A percentile compares a stretch with the other conserved stretches of the same genome.
phyloP scores from a whole-genome alignment of 169 alveolate species.

The Babesia divergens region DNA sequence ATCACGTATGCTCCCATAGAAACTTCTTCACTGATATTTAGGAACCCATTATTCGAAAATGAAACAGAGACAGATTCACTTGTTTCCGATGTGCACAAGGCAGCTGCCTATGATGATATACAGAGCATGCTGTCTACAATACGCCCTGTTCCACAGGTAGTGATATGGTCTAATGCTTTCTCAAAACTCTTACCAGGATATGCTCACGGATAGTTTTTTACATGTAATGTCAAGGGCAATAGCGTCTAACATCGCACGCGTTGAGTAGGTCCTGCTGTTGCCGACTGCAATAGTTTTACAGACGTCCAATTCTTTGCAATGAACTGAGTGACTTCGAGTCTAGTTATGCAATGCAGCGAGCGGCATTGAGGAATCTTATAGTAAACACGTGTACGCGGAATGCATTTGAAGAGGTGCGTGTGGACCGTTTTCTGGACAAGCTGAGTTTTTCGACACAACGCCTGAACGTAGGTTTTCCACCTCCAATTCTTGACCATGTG shows the following conservation, averaged over 20 bases:
- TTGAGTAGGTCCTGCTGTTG: constrained; percentile 26
- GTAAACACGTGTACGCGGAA: constrained; percentile 60
- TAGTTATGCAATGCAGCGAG: constrained; percentile 57
- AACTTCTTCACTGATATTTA: background rate
- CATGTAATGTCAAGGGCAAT: constrained; percentile 58
- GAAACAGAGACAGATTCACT: constrained; percentile 45
- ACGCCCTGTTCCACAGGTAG: constrained; percentile 48
- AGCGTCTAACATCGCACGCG: constrained; percentile 27
- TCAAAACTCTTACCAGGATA: no score
- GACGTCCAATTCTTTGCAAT: constrained; percentile 53
- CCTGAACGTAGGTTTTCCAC: constrained; percentile 29
- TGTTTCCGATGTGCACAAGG: constrained; percentile 59
- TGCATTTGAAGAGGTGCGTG: constrained; percentile 59
- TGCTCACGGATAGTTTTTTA: constrained; percentile 1
- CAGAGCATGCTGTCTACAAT: constrained; percentile 15
- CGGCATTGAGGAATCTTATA: constrained; percentile 52
- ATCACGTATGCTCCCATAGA: constrained; percentile 6
- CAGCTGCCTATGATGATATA: constrained; percentile 33
- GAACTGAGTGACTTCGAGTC: constrained; percentile 54
- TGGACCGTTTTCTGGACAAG: constrained; percentile 50
- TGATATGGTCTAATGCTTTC: no score
- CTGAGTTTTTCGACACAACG: constrained; percentile 18
- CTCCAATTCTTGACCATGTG: no score
- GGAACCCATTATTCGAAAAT: constrained; percentile 34
- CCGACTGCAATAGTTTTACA: background rate